Evolutionary conservation across 2,329 filamentous ascomycete genomes (phyloP).

Genomic region (Huntiella abstrusa): DNA sequence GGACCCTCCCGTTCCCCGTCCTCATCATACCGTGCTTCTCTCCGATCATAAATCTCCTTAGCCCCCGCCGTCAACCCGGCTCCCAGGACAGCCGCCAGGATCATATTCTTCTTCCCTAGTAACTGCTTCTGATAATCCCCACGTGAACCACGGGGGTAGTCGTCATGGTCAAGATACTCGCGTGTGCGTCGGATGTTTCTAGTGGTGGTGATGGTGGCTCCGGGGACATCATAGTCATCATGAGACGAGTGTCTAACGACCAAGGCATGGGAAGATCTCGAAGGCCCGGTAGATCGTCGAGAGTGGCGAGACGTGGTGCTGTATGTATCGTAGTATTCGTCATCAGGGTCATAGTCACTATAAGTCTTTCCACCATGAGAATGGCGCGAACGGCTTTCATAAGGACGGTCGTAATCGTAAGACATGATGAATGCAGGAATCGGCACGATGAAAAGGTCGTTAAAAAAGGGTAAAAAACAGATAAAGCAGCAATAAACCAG

Average conservation of each 20-base stretch:
- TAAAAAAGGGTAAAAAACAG: too few relatives aligned
- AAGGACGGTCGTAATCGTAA: constrained; percentile 28
- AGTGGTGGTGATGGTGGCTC: constrained; percentile 13
- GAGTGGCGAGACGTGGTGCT: constrained; percentile 4
- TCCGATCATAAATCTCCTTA: constrained; percentile 47
- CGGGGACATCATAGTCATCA: background rate
- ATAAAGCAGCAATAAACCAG: too few relatives aligned
- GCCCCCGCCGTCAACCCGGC: constrained; percentile 45
- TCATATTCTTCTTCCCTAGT: constrained; percentile 44
- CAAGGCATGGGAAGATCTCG: background rate
- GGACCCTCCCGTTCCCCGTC: constrained; percentile 19
- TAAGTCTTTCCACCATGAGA: constrained; percentile 18
- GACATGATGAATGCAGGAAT: constrained; percentile 19
- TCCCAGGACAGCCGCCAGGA: constrained; percentile 45
- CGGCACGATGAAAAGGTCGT: background rate
- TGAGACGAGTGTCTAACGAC: constrained; percentile 11
- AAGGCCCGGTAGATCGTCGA: background rate
- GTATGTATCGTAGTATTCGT: constrained; percentile 6
- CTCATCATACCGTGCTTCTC: constrained; percentile 33
- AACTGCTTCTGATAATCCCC: constrained; percentile 28
- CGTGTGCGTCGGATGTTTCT: constrained; percentile 39
- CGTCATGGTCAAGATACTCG: constrained; percentile 25
- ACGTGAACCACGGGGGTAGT: constrained; percentile 40
- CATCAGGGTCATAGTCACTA: constrained; percentile 1
- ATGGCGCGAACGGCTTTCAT: constrained; percentile 21